Percentiles rank a stretch among this genome's conserved stretches.
phyloP scores from a whole-genome alignment of 495 filamentous ascomycete genomes.

The Penicillium macrosclerotiorum region DNA sequence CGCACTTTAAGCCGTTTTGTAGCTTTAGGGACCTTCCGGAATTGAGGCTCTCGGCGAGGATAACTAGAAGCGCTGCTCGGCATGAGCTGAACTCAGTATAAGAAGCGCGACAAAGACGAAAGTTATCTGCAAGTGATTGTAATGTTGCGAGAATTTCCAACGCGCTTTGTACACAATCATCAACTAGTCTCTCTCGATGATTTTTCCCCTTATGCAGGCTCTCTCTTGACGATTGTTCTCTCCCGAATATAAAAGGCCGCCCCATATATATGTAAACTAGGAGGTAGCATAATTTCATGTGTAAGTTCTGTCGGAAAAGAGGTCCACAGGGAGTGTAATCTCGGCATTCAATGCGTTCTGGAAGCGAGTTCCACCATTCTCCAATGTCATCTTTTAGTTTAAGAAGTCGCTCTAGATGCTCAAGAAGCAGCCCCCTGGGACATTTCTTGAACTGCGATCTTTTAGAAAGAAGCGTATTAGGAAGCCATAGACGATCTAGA shows the following conservation, averaged over 20 bases:
- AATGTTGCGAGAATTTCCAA: slow-evolving; percentile 42
- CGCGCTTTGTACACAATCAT: slow-evolving; percentile 45
- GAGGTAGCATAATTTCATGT: slow-evolving; percentile 46
- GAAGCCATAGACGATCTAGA: no score
- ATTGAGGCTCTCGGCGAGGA: slow-evolving; percentile 44
- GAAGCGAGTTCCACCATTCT: slow-evolving; percentile 43
- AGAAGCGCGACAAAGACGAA: slow-evolving; percentile 44
- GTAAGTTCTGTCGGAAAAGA: slow-evolving; percentile 40
- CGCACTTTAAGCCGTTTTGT: slow-evolving; percentile 10
- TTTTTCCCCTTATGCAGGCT: slow-evolving; percentile 18
- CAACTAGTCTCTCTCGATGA: slow-evolving; percentile 34
- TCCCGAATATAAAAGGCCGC: slow-evolving; percentile 44
- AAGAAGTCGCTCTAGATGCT: slow-evolving; percentile 37
- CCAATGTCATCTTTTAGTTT: slow-evolving; percentile 34
- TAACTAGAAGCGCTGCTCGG: slow-evolving; percentile 47
- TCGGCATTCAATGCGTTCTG: slow-evolving; percentile 32
- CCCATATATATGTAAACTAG: slow-evolving; percentile 45
- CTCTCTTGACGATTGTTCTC: slow-evolving; percentile 18
- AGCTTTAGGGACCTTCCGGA: slow-evolving; percentile 12
- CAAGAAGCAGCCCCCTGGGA: slow-evolving; percentile 32
- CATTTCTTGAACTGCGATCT: slow-evolving; percentile 32
- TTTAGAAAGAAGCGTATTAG: no score
- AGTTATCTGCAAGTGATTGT: slow-evolving; percentile 37
- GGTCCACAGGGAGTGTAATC: slow-evolving; percentile 32
- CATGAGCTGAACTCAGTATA: slow-evolving; percentile 50